Base-by-base conservation (phyloP, 75 land plant genomes). In the Larix kaempferi region DNA sequence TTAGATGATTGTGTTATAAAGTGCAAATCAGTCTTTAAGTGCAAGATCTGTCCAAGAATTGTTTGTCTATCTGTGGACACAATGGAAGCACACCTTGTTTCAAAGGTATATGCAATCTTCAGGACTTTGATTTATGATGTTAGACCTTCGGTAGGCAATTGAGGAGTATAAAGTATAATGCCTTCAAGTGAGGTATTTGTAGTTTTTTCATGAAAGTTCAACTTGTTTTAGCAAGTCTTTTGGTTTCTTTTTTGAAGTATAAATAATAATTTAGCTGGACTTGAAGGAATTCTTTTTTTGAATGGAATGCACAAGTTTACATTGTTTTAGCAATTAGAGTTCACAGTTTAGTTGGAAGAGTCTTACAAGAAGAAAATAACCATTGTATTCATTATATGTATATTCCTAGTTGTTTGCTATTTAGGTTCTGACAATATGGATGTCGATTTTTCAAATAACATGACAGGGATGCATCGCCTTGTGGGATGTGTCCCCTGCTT, bases 1-100 rank as follows among this genome's bases (percentile, higher is more conserved):
- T 5, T 77, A 49, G 78, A 79, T 37, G 86, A 77, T 25, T 86
- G 76, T 77, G 58, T 94, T 49, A 74, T 93, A 37, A 78, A 76
- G 62, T 76, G 62, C 67, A 92, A 92, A 67, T 82, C 88, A 29
- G 88, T 92, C 60, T 83, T 87, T 57, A 92, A 86, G 74, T 94
- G 95, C 81, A 85, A 84, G 76, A 74, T 88, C 1, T 94, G 95
- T 80, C 93, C 91, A 54, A 87, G 85, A 61, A 85, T 86, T 74
- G 75, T 94, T 41, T 92, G 89, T 71, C 79, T 94, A 66, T 82
- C 60, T 59, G 88, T 89, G 76, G 87, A 86, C 2, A 87, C 86
- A 19, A 65, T 94, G 73, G 79, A 64, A 74, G 78, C 79, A 59
- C 98, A 94, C 76, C 88, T 94, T 11, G 66, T 56, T 4, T 92